Base-by-base conservation (phyloP, 106 monocot genomes). In the Dioscorea dumetorum region DNA sequence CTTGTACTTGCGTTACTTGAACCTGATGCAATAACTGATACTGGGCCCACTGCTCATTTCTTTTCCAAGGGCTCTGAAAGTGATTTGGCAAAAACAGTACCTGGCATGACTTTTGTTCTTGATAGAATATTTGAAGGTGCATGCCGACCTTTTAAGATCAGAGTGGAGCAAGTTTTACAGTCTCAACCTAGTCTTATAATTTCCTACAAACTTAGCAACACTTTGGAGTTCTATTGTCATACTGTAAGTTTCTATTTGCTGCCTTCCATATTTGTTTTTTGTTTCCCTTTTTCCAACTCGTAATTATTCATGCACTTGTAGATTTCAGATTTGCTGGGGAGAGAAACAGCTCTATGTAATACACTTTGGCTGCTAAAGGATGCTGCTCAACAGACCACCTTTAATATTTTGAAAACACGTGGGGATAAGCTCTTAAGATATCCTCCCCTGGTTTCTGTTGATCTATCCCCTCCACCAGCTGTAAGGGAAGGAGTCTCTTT, bases 71-170 rank as follows among this genome's bases (percentile, higher is more conserved):
- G 32, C 28, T 35, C 70, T 60, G 84, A 87, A 77, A 79, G 74
- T 80, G 90, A 81, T 68, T 69, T 73, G 50, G 12, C 67, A 49
- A 93, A 87, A 70, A 24, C 74, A 76, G 89, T 85, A 64, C 72
- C 72, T 23, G 90, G 83, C 8, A 57, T 75, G 21, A 88, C 82
- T 12, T 82, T 85, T 81, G 87, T 99, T 84, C 74, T 99, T 33
- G 93, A 99, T 83, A 90, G 99, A 87, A 99, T 99, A 76, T 93
- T 99, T 74, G 99, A 99, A 81, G 99, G 99, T 49, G 93, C 90
- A 50, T 99, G 93, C 60, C 67, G 99, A 63, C 99, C 99, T 48
- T 99, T 99, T 79, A 93, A 99, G 81, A 72, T 99, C 61, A 77
- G 99, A 83, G 99, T 99, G 70, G 99, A 99, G 61, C 99, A 99